Base-by-base conservation (phyloP, 441 rosid species). In the Codiaeum variegatum region DNA sequence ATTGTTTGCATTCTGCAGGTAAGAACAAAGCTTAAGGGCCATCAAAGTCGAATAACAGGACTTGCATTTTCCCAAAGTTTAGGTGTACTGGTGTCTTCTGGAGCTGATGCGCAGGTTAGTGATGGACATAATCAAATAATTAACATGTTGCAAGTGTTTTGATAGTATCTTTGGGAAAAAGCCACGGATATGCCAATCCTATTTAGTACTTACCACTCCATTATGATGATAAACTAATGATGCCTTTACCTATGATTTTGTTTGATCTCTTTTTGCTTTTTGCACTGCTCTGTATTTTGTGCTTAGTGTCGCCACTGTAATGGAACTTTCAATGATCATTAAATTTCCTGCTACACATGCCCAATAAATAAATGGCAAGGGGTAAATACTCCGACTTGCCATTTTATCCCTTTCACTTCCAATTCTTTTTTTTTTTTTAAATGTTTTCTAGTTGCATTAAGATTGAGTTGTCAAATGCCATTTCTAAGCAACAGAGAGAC, bases 101-200 rank as follows among this genome's bases (percentile, higher is more conserved):
- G 94, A 68, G 94, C 90, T 64, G 97, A 90, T 85, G 88, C 94
- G 5, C 96, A 88, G 88, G 97, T 92, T 58, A 73, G 75, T 52
- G 19, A 11, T 34, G 55, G 54, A 67, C 4, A 15, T n/a, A 38
- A 7, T 12, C 26, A 40, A 32, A n/a, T 72, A 16, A 23, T 26
- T 40, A 13, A 36, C 15, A 12, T 1, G 12, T 54, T 11, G 60
- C 15, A 52, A 24, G 40, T 28, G 29, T 54, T 51, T 60, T 21
- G 19, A 60, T 65, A 26, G 28, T 31, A 65, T 55, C 63, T 23
- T 64, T n/a, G 21, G 28, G 29, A 62, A 24, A 15, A 19, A 7
- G 47, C 51, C 19, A 10, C 1, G 0, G 61, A 24, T 12, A 10
- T 23, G 29, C 3, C 11, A 2, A 24, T 24, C 31, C 10, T 55